phyloP scores from a whole-genome alignment of 768 basidiomycete genomes.

The Mycena venus region DNA sequence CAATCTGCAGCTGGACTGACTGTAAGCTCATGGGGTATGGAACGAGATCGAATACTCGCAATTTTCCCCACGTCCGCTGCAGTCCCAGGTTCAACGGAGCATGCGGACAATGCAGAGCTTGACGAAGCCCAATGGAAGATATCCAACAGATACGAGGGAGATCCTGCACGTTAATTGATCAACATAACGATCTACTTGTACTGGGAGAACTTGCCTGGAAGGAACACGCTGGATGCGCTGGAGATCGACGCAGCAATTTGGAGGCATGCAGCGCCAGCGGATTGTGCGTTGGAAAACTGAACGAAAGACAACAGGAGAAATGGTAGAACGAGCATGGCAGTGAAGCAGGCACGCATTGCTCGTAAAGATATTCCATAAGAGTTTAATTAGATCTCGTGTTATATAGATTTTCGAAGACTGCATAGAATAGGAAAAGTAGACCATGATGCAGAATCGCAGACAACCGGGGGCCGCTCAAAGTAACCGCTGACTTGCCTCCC shows the following conservation, averaged over 20 bases:
- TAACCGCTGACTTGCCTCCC: too few species aligned
- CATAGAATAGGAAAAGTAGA: too few species aligned
- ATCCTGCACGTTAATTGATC: not conserved
- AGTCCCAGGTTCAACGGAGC: slow-evolving; percentile 9
- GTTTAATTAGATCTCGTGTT: too few species aligned
- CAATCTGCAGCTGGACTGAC: not conserved
- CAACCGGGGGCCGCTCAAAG: too few species aligned
- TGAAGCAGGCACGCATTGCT: too few species aligned
- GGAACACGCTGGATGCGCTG: not conserved
- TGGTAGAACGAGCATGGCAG: too few species aligned
- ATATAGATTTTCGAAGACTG: too few species aligned
- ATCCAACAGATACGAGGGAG: not conserved
- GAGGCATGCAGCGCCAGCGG: not conserved
- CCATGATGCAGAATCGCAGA: too few species aligned
- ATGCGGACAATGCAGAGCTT: not conserved
- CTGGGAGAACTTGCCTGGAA: not conserved
- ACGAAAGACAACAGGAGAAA: too few species aligned
- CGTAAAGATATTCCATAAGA: too few species aligned
- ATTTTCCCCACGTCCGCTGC: slow-evolving; percentile 5
- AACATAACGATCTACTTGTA: too few species aligned
- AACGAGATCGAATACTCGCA: not conserved
- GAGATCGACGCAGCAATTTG: not conserved
- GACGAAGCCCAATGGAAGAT: slow-evolving; percentile 5
- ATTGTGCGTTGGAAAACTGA: not conserved
- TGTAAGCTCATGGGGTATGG: not conserved